Conservation (phyloP, 495 filamentous ascomycete genomes). For the Penicillium roqueforti region DNA sequence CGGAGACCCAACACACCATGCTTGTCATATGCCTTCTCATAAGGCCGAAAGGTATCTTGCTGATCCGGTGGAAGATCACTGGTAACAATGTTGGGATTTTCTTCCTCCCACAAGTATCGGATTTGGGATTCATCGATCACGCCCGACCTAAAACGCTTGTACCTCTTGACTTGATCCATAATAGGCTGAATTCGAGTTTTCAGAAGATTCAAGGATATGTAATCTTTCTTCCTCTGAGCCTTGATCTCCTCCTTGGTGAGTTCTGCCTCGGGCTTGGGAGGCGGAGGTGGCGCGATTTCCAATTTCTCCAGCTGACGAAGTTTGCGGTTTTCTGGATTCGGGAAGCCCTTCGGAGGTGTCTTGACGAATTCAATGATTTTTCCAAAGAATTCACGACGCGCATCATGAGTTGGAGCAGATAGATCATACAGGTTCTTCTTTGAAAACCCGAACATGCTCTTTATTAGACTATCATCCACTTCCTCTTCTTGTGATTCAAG, state of each 20-base stretch:
- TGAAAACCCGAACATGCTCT: constrained; percentile 80
- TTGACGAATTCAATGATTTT: constrained; percentile 67
- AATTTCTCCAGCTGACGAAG: constrained; percentile 75
- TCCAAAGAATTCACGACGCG: constrained; percentile 72
- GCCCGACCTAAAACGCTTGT: constrained; percentile 77
- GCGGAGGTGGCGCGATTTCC: constrained; percentile 67
- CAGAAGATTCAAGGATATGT: constrained; percentile 72
- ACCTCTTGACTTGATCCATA: constrained; percentile 90
- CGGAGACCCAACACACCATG: constrained; percentile 68
- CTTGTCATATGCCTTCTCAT: constrained; percentile 67
- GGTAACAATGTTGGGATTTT: constrained; percentile 72
- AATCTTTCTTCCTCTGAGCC: constrained; percentile 74
- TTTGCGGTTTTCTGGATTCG: constrained; percentile 78
- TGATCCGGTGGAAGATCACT: constrained; percentile 66
- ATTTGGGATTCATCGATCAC: constrained; percentile 70
- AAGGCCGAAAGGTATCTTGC: constrained; percentile 59
- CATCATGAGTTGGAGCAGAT: constrained; percentile 55
- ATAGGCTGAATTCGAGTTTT: constrained; percentile 86
- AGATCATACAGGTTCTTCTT: constrained; percentile 70
- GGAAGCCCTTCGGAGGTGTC: constrained; percentile 77
- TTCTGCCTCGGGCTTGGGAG: constrained; percentile 50
- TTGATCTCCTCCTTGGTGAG: constrained; percentile 72
- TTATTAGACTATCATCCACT: constrained; percentile 57
- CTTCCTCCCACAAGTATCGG: constrained; percentile 75
- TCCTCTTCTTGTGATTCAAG: constrained; percentile 59